Evolutionary conservation across 306 rosid species (phyloP), one percentile per base, ranked within the genome.

Genomic region (Calophaca sinica): DNA sequence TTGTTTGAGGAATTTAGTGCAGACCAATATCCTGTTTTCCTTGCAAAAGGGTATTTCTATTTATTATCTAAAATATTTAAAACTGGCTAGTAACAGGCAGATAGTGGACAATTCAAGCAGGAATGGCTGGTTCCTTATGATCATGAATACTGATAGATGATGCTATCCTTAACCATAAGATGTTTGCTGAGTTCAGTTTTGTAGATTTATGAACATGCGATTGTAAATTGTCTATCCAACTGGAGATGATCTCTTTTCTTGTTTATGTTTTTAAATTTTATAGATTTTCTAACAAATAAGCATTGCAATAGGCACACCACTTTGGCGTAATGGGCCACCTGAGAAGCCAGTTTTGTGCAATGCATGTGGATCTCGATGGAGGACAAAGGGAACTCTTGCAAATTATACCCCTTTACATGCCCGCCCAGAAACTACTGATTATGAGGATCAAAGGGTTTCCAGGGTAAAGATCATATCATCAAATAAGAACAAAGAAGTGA

Each of bases 331-430:
- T 51, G 99, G 99, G 36, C 99, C 99, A 77, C 93, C 98, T 10
- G 97, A 94, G 82, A 94, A 94, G 89, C 97, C 97, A 48, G 91
- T 94, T 50, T 81, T 94, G 74, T 94, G 99, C 92, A 94, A 94
- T 83, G 99, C 99, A 12, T 94, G 99, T 83, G 99, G 99, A 28
- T 94, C 99, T 74, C 96, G 99, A 62, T 94, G 99, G 99, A 94
- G 99, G 86, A 94, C 99, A 11, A 94, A 94, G 86, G 99, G 99
- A 81, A 90, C 99, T n/a, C 99, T 94, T 13, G 91, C 86, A 78
- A 94, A 94, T 84, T 94, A 94, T 71, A 94, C 99, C 49, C 99
- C 99, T 79, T 86, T 94, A 82, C 99, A 92, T 79, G 91, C 97
- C 73, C 90, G 99, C 64, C 69, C 96, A 12, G 97, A 90, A 79